Evolutionary conservation across 2,329 filamentous ascomycete genomes (phyloP).

Genomic region (Stemphylium vesicarium): DNA sequence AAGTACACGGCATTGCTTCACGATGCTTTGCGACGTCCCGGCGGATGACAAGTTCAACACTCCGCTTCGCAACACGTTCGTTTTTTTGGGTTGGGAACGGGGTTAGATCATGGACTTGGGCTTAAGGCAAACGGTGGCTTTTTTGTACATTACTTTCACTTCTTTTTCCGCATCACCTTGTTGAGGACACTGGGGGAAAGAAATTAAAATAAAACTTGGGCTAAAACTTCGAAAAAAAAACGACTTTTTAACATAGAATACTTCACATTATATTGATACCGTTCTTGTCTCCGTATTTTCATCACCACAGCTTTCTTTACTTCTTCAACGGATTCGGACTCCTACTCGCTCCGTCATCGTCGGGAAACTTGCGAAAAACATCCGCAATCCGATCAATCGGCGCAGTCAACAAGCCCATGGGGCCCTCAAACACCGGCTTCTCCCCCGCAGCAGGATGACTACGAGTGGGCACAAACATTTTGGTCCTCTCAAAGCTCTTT

Average conservation of each 20-base stretch:
- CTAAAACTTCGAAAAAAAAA: too few relatives aligned
- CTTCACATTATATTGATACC: too few relatives aligned
- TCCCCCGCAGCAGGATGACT: conserved; percentile 50
- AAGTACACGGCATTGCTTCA: not conserved
- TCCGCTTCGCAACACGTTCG: not conserved
- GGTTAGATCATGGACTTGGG: too few relatives aligned
- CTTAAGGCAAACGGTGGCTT: too few relatives aligned
- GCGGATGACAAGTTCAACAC: too few relatives aligned
- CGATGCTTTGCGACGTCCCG: not conserved
- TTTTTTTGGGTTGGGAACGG: too few relatives aligned
- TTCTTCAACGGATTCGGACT: conserved; percentile 27
- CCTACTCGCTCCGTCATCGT: conserved; percentile 24
- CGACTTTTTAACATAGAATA: too few relatives aligned
- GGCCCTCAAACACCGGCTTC: conserved; percentile 63
- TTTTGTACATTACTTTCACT: too few relatives aligned
- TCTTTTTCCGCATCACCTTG: too few relatives aligned
- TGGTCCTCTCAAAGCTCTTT: conserved; percentile 40
- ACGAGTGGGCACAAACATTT: conserved; percentile 39
- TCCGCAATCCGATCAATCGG: conserved; percentile 64
- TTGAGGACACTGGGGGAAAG: too few relatives aligned
- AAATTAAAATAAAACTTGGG: too few relatives aligned
- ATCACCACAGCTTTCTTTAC: not conserved
- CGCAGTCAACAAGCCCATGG: conserved; percentile 60
- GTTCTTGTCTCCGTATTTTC: too few relatives aligned
- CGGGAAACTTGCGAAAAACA: conserved; percentile 62